These are phyloP conservation scores for Leccinum broughii DNA, from an alignment of 768 basidiomycete genomes.

Conservation along the genomic window DNA sequence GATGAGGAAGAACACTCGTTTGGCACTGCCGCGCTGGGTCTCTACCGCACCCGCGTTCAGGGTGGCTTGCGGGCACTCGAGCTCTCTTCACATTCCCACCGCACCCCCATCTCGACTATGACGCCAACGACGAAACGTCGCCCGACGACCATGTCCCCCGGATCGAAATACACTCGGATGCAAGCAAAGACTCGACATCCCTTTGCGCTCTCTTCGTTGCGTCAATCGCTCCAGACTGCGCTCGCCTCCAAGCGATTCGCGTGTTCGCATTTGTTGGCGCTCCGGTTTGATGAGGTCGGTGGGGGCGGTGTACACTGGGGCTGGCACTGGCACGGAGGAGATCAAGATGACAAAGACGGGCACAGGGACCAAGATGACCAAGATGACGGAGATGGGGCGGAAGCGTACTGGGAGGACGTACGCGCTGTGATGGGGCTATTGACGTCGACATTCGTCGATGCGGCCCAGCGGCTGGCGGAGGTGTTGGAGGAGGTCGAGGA, in stretches of 20 bases:
- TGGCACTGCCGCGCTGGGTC: conserved; percentile 59
- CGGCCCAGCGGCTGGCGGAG: conserved; percentile 58
- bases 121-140: conserved; percentile 11
- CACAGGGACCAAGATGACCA: too few species aligned
- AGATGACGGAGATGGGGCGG: too few species aligned
- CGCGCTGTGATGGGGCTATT: conserved; percentile 71
- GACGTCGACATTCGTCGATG: conserved; percentile 65
- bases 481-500: conserved; percentile 63
- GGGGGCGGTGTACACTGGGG: conserved; percentile 37
- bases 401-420: conserved; percentile 84
- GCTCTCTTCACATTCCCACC: conserved; percentile 25
- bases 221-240: conserved; percentile 62
- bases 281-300: conserved; percentile 66
- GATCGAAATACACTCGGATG: conserved; percentile 64
- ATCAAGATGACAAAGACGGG: too few species aligned
- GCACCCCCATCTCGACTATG: conserved; percentile 15
- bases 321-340: too few species aligned
- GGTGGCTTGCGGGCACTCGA: conserved; percentile 54
- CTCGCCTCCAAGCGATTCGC: conserved; percentile 74
- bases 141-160: conserved; percentile 38
- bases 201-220: conserved; percentile 63
- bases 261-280: conserved; percentile 75
- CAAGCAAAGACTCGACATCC: conserved; percentile 59
- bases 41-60: conserved; percentile 54
- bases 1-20: conserved; percentile 44